phyloP scores from a whole-genome alignment of 1,139 yeast genomes.

The Ashbya aceris region DNA sequence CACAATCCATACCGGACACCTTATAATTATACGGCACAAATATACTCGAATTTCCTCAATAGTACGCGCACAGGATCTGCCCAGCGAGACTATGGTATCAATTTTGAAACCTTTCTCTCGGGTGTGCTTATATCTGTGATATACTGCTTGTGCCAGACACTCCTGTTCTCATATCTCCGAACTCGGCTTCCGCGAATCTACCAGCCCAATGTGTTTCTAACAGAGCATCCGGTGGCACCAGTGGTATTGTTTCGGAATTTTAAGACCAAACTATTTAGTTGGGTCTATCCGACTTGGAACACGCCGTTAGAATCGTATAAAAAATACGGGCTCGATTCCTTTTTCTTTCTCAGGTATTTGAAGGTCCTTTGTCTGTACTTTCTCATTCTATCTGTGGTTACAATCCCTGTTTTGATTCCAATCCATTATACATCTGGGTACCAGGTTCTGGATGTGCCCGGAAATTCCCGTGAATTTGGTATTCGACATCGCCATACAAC shows the following conservation, averaged over 20 bases:
- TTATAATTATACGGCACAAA: constrained; percentile 11
- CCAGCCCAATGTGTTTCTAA: constrained; percentile 27
- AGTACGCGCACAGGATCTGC: constrained; percentile 50
- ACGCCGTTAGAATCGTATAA: constrained; percentile 37
- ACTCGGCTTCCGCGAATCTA: constrained; percentile 41
- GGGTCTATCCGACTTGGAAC: constrained; percentile 40
- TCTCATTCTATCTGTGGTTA: constrained; percentile 39
- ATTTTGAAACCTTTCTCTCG: constrained; percentile 39
- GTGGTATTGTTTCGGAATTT: constrained; percentile 9
- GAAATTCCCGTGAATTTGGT: constrained; percentile 12
- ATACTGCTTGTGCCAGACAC: constrained; percentile 43
- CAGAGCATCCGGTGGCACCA: background rate
- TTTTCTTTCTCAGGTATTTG: constrained; percentile 49
- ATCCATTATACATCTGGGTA: constrained; percentile 42
- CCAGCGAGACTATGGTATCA: constrained; percentile 34
- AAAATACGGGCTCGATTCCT: constrained; percentile 54
- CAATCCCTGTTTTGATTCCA: constrained; percentile 48
- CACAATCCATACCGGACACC: constrained; percentile 5
- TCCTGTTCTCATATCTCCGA: constrained; percentile 45
- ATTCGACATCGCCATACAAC: constrained; percentile 1
- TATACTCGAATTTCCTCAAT: constrained; percentile 37
- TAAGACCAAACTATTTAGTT: constrained; percentile 37
- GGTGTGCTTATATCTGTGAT: constrained; percentile 44
- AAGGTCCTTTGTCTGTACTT: constrained; percentile 42
- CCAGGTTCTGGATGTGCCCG: constrained; percentile 14